phyloP scores from a whole-genome alignment of 2,329 filamentous ascomycete species.

The Trichoderma sp. region DNA sequence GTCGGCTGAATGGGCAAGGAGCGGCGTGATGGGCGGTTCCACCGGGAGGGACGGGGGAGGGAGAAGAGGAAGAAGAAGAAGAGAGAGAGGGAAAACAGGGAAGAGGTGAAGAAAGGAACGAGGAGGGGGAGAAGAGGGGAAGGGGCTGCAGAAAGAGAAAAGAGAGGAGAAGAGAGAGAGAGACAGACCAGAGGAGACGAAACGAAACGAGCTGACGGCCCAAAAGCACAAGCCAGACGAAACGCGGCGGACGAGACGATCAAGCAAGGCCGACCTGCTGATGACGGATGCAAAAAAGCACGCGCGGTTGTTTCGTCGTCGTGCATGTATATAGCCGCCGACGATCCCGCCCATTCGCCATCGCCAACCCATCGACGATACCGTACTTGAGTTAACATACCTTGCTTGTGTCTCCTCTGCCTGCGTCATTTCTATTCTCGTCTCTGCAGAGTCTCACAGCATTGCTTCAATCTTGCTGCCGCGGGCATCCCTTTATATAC shows the following conservation, averaged over 20 bases:
- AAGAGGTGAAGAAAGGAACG: too few relatives aligned
- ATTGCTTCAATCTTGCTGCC: background rate
- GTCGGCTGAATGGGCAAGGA: constrained; percentile 14
- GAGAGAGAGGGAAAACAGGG: too few relatives aligned
- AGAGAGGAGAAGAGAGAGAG: background rate
- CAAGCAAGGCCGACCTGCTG: too few relatives aligned
- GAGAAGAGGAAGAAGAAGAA: too few relatives aligned
- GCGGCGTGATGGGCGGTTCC: background rate
- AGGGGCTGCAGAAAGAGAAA: background rate
- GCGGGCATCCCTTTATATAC: background rate
- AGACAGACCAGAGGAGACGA: background rate
- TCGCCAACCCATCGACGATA: too few relatives aligned
- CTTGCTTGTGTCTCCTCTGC: too few relatives aligned
- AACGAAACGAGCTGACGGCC: background rate
- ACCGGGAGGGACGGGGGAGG: background rate
- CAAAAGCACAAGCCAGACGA: too few relatives aligned
- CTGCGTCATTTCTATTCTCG: constrained; percentile 25
- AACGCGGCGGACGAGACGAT: too few relatives aligned
- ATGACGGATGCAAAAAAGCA: constrained; percentile 1
- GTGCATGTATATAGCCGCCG: constrained; percentile 21
- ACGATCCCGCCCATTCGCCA: constrained; percentile 4
- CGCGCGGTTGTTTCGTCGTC: constrained; percentile 26
- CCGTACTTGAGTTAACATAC: too few relatives aligned
- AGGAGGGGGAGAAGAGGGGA: too few relatives aligned
- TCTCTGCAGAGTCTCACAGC: background rate